These are phyloP conservation scores for Aspergillus fijiensis DNA, from an alignment of 2,329 filamentous ascomycete species.

Conservation along the genomic window DNA sequence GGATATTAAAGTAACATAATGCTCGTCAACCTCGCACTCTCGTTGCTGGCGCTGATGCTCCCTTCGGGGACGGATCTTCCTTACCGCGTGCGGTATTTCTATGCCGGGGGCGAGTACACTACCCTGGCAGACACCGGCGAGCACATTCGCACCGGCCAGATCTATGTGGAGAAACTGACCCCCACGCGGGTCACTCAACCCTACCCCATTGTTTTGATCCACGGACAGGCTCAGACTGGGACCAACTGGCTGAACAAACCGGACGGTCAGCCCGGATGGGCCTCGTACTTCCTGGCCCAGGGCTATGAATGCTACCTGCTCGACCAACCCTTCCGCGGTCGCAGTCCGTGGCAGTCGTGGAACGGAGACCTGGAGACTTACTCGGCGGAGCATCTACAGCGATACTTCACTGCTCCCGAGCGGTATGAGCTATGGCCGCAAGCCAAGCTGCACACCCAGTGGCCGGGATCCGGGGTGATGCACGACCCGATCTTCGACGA, in stretches of 20 bases:
- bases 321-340: constrained; percentile 41
- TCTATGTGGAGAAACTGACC: constrained; percentile 37
- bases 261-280: constrained; percentile 50
- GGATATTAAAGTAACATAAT: neutral
- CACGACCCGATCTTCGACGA: constrained; percentile 31
- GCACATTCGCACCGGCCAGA: constrained; percentile 30
- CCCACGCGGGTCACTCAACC: constrained; percentile 23
- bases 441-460: constrained; percentile 41
- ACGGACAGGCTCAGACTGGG: constrained; percentile 33
- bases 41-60: neutral
- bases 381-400: constrained; percentile 26
- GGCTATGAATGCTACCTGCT: constrained; percentile 50
- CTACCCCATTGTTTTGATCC: constrained; percentile 35
- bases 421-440: constrained; percentile 35
- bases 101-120: constrained; percentile 31
- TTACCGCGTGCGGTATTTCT: constrained; percentile 25
- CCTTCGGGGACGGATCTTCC: neutral
- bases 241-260: constrained; percentile 51
- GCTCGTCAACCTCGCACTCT: neutral
- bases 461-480: constrained; percentile 37
- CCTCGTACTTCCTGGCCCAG: constrained; percentile 46
- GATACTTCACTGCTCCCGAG: constrained; percentile 36
- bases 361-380: constrained; percentile 23
- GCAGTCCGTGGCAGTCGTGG: constrained; percentile 26
- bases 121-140: constrained; percentile 19